Evolutionary conservation across 768 basidiomycete genomes (phyloP).

Genomic region (Cystobasidiopsis lactophilus): DNA sequence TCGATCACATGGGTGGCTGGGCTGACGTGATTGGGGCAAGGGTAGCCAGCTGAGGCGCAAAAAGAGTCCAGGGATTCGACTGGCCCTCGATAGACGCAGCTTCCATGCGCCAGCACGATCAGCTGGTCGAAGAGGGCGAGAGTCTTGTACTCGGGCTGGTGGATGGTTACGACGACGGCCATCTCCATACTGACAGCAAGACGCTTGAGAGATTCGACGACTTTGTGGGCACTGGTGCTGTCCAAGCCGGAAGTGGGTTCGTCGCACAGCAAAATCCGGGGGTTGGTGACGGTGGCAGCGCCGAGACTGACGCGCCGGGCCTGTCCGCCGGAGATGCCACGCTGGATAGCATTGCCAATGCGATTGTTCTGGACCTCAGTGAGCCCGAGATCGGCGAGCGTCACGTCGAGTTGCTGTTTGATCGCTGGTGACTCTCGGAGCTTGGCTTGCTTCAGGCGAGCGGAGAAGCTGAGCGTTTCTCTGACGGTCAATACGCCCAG

Average conservation of each 20-base stretch:
- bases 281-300: conserved; percentile 38
- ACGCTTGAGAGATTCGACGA: not conserved
- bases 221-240: conserved; percentile 1
- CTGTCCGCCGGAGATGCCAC: conserved; percentile 46
- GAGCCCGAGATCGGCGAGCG: conserved; percentile 33
- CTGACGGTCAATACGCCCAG: conserved; percentile 38
- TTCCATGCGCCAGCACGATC: conserved; percentile 37
- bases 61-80: conserved; percentile 22
- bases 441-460: conserved; percentile 30
- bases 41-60: conserved; percentile 24
- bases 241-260: not conserved
- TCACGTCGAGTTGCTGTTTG: conserved; percentile 28
- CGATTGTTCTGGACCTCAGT: conserved; percentile 31
- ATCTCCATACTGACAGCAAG: conserved; percentile 27
- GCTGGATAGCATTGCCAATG: conserved; percentile 38
- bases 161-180: conserved; percentile 43
- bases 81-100: conserved; percentile 29
- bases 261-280: conserved; percentile 36
- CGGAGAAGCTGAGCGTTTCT: conserved; percentile 36
- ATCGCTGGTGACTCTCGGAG: conserved; percentile 23
- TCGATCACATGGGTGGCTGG: conserved; percentile 43
- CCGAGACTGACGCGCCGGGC: conserved; percentile 42
- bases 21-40: conserved; percentile 28
- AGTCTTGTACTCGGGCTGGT: conserved; percentile 43
- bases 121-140: conserved; percentile 40